Evolutionary conservation across 306 rosid genomes (phyloP), one percentile per base, ranked within the genome.

Genomic region (Alnus rubra): DNA sequence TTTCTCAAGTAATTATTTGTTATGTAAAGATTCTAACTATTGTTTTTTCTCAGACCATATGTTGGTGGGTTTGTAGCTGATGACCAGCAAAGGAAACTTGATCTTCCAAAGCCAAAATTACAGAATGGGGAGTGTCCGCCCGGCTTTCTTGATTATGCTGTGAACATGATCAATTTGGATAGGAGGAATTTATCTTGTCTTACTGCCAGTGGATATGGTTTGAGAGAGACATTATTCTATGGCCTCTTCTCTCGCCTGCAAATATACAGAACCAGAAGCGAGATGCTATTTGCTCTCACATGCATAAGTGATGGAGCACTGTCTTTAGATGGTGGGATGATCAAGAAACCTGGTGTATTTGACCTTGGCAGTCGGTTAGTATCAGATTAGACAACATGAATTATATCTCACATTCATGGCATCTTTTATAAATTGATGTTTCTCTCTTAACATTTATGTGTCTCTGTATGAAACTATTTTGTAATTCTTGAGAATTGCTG

Each of bases 271-370:
- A 91, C 93, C 78, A 84, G 97, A 78, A 67, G 63, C 0, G 94
- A 92, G 56, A 95, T 95, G 98, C 84, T 90, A 54, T 78, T 18
- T 75, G 94, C 97, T 85, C 89, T 90, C 74, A 88, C 94, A 48
- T 95, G 90, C 86, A 91, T 95, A 71, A 77, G 35, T 68, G 90
- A 90, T 58, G 99, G 98, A 81, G 97, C 98, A 30, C 30, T 93
- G 78, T 95, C 99, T 77, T 86, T 95, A 79, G 98, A 95, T 79
- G 99, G 98, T 51, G 98, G 99, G 55, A 87, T 95, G 88, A 88
- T 95, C 50, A 90, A 75, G 78, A 79, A 86, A 82, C 50, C 83
- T 39, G 96, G 96, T 33, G 71, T 91, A 31, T 90, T 92, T 76
- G 69, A 80, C 84, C 84, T 93, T 33, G 98, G 99, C 74, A 82